phyloP scores from a whole-genome alignment of 78 protist genomes.

The Dictyostelium discoideum region DNA sequence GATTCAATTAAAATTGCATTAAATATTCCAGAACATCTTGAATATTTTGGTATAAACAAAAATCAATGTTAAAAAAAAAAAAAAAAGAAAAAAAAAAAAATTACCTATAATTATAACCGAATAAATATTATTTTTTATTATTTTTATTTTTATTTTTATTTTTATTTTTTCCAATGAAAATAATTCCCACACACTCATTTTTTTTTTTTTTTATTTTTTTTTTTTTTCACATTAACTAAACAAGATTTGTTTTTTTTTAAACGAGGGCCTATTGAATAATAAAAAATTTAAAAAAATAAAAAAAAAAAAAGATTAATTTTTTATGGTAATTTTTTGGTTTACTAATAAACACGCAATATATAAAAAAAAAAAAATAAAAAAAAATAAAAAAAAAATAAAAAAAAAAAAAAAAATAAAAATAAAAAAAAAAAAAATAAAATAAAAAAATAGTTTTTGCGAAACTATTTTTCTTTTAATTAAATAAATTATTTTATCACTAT shows the following conservation, averaged over 20 bases:
- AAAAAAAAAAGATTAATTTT: background rate
- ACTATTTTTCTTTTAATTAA: background rate
- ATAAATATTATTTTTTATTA: no score
- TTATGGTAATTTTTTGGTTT: background rate
- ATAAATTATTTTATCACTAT: background rate
- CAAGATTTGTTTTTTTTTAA: no score
- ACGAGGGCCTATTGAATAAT: no score
- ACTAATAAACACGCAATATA: background rate
- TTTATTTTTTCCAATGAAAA: no score
- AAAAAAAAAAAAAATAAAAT: no score
- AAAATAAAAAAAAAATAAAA: no score
- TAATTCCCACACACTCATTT: no score
- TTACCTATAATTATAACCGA: no score
- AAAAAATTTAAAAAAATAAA: background rate
- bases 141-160: no score
- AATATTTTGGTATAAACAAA: conserved; percentile 35
- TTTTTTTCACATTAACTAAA: no score
- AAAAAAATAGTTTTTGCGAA: background rate
- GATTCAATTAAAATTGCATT: conserved; percentile 27
- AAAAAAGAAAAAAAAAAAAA: background rate
- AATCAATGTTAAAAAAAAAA: conserved; percentile 16
- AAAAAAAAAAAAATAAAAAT: no score
- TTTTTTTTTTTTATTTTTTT: no score
- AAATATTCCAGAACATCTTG: conserved; percentile 33
- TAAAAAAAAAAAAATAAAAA: background rate